Base-by-base conservation (phyloP, 140 eudicot species). In the Stevia rebaudiana region DNA sequence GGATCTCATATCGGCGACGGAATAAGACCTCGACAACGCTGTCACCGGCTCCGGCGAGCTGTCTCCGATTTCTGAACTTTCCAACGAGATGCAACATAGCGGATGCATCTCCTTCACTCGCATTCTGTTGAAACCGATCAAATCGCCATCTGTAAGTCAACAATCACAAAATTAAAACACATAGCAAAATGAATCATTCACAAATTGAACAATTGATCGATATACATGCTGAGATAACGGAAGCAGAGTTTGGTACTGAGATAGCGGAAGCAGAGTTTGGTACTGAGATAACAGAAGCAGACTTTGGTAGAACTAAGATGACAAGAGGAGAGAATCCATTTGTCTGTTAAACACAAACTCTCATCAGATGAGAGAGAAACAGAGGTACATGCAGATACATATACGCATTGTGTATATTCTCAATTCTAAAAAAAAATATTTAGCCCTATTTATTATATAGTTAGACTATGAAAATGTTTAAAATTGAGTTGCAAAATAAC, bases 51-150 rank as follows among this genome's bases (percentile, higher is more conserved):
- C 95, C 81, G 94, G 83, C 67, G 87, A 80, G 61, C 75, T 65
- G 50, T 79, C 84, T 12, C 85, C 95, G 82, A 70, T 79, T 80
- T 44, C 82, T 15, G 82, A 46, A 24, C 76, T 74, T 56, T 86
- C 95, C 12, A 83, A 67, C 24, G 97, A 71, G 22, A 89, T 77
- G 69, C 97, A 89, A 52, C 97, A 86, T 25, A 86, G 65, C 8
- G 97, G 97, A 74, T 86, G 81, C 97, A 89, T 81, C 60, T 83
- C 88, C 74, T 77, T 89, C 49, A 83, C 90, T 31, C 94, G 96
- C 96, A 88, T 88, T 82, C 8, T 18, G 13, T 16, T 0, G 23
- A 25, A 37, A n/a, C 25, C 31, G 43, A 47, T 49, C 63, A 51
- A 50, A 24, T 60, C 69, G 19, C 19, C 65, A 55, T 68, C 62